Conservation (phyloP, 1,139 yeast genomes). For the Blastobotrys capitulatus region DNA sequence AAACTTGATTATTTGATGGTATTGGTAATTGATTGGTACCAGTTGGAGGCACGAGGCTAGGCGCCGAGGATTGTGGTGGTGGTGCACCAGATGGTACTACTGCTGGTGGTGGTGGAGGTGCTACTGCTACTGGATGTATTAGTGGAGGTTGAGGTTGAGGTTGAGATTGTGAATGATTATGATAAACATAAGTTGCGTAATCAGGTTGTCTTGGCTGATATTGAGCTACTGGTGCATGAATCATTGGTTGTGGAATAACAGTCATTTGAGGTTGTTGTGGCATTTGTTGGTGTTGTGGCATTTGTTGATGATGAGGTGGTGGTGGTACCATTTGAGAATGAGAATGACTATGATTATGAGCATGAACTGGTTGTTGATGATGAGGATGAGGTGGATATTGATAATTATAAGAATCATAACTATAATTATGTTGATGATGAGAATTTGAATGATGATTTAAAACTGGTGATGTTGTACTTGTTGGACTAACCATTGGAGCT, state of each 20-base stretch:
- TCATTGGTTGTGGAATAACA: background rate
- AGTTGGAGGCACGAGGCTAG: background rate
- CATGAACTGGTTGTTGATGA: background rate
- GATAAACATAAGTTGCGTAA: background rate
- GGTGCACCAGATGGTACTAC: too few relatives aligned
- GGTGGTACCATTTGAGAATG: too few relatives aligned
- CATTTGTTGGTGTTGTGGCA: too few relatives aligned
- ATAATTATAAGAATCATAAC: background rate
- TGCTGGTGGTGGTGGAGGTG: too few relatives aligned
- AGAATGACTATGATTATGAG: background rate
- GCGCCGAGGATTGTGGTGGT: background rate
- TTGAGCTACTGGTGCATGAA: background rate
- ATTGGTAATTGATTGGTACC: too few relatives aligned
- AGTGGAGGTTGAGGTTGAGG: background rate
- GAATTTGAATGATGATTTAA: background rate
- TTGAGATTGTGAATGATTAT: background rate
- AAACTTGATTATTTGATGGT: background rate
- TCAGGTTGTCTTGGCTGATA: background rate
- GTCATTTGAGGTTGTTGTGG: background rate
- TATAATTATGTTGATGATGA: background rate
- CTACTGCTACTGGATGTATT: background rate
- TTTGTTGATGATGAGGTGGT: too few relatives aligned
- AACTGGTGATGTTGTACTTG: background rate
- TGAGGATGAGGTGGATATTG: conserved; percentile 1
- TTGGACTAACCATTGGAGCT: conserved; percentile 9